Evolutionary conservation across 2,329 filamentous ascomycete genomes (phyloP).

Genomic region (Fusarium caatingaense): DNA sequence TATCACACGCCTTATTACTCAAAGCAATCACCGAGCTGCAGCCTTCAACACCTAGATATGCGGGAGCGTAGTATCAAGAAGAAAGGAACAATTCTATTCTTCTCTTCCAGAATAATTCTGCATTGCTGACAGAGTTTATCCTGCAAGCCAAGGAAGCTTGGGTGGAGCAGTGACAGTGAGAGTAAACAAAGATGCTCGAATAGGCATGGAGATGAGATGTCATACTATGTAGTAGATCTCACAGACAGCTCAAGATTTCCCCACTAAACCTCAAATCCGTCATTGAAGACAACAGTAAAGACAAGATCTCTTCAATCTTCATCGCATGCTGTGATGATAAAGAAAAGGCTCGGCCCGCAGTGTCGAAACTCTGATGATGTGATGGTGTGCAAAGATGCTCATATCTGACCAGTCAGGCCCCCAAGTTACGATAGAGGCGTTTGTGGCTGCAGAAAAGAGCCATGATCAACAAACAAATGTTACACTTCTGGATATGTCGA

Average conservation of each 20-base stretch:
- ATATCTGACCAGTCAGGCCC: neutral
- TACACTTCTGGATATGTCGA: accelerated
- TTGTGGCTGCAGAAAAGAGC: neutral
- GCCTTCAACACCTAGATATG: neutral
- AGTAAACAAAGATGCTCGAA: neutral
- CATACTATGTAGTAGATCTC: too few relatives aligned
- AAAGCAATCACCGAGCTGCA: slow-evolving; percentile 36
- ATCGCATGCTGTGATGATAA: slow-evolving; percentile 17
- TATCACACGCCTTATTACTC: slow-evolving; percentile 25
- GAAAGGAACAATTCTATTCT: neutral
- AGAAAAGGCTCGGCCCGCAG: slow-evolving; percentile 40
- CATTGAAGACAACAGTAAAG: neutral
- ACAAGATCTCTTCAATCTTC: neutral
- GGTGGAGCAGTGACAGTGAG: neutral
- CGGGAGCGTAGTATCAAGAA: neutral
- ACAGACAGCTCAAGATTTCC: neutral
- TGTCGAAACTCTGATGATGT: slow-evolving; percentile 32
- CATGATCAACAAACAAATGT: neutral
- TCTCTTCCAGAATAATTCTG: slow-evolving; percentile 23
- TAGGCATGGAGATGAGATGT: neutral
- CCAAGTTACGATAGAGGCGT: neutral
- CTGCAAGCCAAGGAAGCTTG: neutral
- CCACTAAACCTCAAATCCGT: neutral
- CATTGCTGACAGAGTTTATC: neutral
- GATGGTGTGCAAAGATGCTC: neutral